Evolutionary conservation across 2,329 filamentous ascomycete species (phyloP), one percentile per base, ranked within the genome.

Genomic region (Elsinoe arachidis): DNA sequence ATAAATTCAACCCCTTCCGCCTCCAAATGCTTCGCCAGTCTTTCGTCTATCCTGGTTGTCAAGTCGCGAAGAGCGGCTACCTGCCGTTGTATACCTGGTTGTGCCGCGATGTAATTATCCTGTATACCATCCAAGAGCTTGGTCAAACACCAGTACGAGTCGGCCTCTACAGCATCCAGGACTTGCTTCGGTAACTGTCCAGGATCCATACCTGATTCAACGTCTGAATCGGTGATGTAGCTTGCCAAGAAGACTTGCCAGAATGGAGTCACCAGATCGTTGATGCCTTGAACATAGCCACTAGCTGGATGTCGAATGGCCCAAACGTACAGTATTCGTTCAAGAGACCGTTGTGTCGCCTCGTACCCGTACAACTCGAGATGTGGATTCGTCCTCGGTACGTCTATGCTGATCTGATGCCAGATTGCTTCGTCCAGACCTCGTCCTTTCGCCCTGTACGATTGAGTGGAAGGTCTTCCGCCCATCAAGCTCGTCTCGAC

Each of bases 341-440:
- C 95, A 12, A 99, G 76, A 1, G 90, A 96, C 56, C 91, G 80
- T 70, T 99, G 93, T 0, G 95, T 99, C 3, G 92, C 92, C 72
- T 97, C 92, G 68, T 96, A 97, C 63, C 89, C 83, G 73, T 99
- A 99, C 0, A 99, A 79, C 64, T 95, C 88, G 56, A 99, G 86
- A 72, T 97, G 93, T 10, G 93, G 93, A 68, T 96, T 97, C 3
- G 93, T 99, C 53, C 93, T 84, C 2, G 93, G 93, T 19, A 97
- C 89, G 68, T 99, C 93, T 67, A 99, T 99, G 72, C 90, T 96
- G 73, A 99, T 97, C 69, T 99, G 93, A 74, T 99, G 93, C 93
- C 93, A 99, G 59, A 99, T 85, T n/a, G 90, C 87, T 75, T 99
- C 93, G 65, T 99, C 95, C 15, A 99, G 75, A 1, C 91, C 92